Base-by-base conservation (phyloP, 2,329 filamentous ascomycete species). In the Magnaporthales sp. region DNA sequence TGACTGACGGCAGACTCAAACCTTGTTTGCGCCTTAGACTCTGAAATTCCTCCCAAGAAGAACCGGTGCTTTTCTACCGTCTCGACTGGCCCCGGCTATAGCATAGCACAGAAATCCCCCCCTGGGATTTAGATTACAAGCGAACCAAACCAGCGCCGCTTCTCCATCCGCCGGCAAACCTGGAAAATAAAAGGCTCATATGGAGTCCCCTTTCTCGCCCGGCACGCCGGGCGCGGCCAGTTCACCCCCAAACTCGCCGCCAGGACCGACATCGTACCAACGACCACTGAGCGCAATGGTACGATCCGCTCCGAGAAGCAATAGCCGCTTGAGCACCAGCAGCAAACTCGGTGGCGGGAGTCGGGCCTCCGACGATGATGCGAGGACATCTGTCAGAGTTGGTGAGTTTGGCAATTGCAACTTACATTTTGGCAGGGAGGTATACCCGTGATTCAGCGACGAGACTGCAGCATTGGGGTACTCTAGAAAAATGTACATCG, bases 351-450 rank as follows among this genome's bases (percentile, higher is more conserved):
- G 88, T 65, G 88, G 86, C 73, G 88, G 90, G 70, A 96, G 92
- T 79, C 87, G 92, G 74, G 89, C 90, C 27, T 96, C 93, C 0
- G 93, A 97, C 73, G 93, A 97, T 72, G 93, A 97, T 76, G 85
- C 85, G 69, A 93, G 91, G 76, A 97, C 93, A 7, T 91, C 93
- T 29, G 93, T 97, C 79, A 95, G 92, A 94, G 93, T 97, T 76
- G 93, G 93, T 97, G 86, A 73, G 93, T 91, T 68, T 71, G 8
- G 15, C 4, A 5, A 1, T 38, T 8, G 9, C 26, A 27, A n/a
- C 54, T 58, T 46, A 3, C n/a, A 4, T 64, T 56, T 22, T n/a
- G 29, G 7, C 8, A 19, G 22, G 4, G 56, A 13, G 3, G n/a
- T 9, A 61, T 11, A 11, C 24, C n/a, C 22, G 56, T 61, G 5